Evolutionary conservation across 2,329 filamentous ascomycete species (phyloP), one percentile per base, ranked within the genome.

Genomic region (Xylariaceae sp.): DNA sequence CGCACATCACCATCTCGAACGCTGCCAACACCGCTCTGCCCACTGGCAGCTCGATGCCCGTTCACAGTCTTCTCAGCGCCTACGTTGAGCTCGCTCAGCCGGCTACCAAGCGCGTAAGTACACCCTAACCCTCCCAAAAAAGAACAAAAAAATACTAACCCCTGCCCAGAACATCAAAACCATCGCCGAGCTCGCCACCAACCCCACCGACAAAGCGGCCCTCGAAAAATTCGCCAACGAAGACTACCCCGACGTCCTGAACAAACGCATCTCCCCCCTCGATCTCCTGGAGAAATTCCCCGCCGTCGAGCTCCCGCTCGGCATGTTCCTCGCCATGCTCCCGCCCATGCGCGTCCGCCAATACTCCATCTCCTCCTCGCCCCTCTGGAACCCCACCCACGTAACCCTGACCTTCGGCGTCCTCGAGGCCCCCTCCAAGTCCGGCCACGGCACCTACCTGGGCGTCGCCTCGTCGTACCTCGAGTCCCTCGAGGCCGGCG

Each of bases 311-410:
- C 73, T 93, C 0, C 80, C 88, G 0, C 80, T 94, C 23, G 80
- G 80, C 2, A 75, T 82, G 15, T 93, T 88, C 75, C 78, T 94
- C 6, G 78, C 80, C 39, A 87, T 91, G 79, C 80, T 92, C 0
- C 88, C 88, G 1, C 87, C 89, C 0, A 89, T 94, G 85, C 85
- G 88, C 34, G 80, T 89, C 45, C 82, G 88, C n/a, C 87, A 90
- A 71, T 92, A 92, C 66, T 89, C 86, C 37, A 90, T 92, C 68
- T 91, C 88, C 0, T 91, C 88, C 0, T 90, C 88, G 0, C 87
- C 88, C 0, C 77, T 90, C 0, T 77, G 76, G 62, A 80, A 86
- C 62, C 77, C 82, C 0, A 75, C 74, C 9, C 77, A 78, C 59
- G 81, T 82, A 54, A 86, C 86, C 0, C 78, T 92, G 30, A 91